Percentiles rank a stretch among this genome's conserved stretches.
Conservation (phyloP, 2,329 filamentous ascomycete genomes). For the Claviceps lovelessii region DNA sequence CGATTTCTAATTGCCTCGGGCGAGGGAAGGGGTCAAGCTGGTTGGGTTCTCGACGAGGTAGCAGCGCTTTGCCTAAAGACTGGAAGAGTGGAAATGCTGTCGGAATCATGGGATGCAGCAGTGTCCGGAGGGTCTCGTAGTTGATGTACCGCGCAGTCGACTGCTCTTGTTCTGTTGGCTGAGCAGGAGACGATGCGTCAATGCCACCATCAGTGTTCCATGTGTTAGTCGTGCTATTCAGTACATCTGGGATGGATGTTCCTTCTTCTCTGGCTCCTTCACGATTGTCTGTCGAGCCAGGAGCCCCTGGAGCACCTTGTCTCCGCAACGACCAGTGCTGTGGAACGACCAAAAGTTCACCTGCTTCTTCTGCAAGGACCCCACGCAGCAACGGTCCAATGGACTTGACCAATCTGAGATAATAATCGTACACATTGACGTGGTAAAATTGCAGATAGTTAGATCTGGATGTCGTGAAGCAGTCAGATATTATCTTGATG, state of each 20-base stretch:
- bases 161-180: slow-evolving; percentile 29
- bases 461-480: slow-evolving; percentile 56
- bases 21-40: slow-evolving; percentile 45
- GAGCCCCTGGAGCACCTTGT: slow-evolving; percentile 14
- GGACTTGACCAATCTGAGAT: slow-evolving; percentile 55
- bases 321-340: slow-evolving; percentile 42
- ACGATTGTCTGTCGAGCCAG: slow-evolving; percentile 9
- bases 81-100: slow-evolving; percentile 79
- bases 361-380: slow-evolving; percentile 73
- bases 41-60: slow-evolving; percentile 50
- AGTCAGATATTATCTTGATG: slow-evolving; percentile 58
- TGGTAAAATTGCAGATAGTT: slow-evolving; percentile 52
- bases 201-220: slow-evolving; percentile 13
- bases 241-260: slow-evolving; percentile 19
- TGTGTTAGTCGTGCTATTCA: slow-evolving; percentile 12
- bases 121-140: slow-evolving; percentile 57
- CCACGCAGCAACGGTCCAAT: slow-evolving; percentile 67
- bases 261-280: slow-evolving; percentile 11
- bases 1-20: slow-evolving; percentile 39
- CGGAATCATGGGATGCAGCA: slow-evolving; percentile 65
- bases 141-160: slow-evolving; percentile 47
- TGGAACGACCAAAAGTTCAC: slow-evolving; percentile 60
- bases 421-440: slow-evolving; percentile 76
- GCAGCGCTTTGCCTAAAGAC: slow-evolving; percentile 65
- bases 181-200: slow-evolving; percentile 11